Conservation (phyloP, 768 basidiomycete genomes). For the Obba rivulosa region DNA sequence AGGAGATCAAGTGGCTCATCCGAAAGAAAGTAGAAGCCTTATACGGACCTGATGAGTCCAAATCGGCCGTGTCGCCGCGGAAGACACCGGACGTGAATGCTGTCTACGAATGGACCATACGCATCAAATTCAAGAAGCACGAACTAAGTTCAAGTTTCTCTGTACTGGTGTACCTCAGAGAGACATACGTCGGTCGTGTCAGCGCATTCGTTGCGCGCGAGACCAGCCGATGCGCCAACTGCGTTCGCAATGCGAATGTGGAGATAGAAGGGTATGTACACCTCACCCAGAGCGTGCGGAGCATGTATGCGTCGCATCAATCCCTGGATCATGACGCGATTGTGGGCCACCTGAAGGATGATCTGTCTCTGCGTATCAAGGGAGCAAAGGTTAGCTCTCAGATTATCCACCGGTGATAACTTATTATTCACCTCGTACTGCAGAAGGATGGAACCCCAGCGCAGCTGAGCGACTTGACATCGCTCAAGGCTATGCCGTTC, state of each 20-base stretch:
- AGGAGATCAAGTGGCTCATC: constrained; percentile 28
- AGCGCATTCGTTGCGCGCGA: constrained; percentile 35
- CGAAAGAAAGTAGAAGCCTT: constrained; percentile 29
- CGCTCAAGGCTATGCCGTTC: not conserved
- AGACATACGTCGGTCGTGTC: constrained; percentile 37
- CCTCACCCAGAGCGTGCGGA: constrained; percentile 10
- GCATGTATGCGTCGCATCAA: not conserved
- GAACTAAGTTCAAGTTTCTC: constrained; percentile 38
- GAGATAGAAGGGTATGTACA: constrained; percentile 16
- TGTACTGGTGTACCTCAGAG: constrained; percentile 43
- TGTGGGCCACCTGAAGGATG: constrained; percentile 1
- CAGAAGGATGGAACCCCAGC: constrained; percentile 2
- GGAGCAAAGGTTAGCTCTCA: not conserved
- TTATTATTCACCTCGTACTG: not conserved
- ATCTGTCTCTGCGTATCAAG: not conserved
- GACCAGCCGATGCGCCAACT: constrained; percentile 36
- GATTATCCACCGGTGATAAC: not conserved
- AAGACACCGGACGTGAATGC: no score
- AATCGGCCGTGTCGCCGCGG: no score
- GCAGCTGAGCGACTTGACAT: constrained; percentile 1
- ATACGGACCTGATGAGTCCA: constrained; percentile 12
- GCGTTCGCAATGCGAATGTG: constrained; percentile 15
- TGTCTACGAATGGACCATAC: constrained; percentile 36
- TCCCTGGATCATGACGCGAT: constrained; percentile 7
- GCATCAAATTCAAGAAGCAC: constrained; percentile 37